Evolutionary conservation across 768 basidiomycete species (phyloP), one percentile per base, ranked within the genome.

Genomic region (Termitomyces sp.): DNA sequence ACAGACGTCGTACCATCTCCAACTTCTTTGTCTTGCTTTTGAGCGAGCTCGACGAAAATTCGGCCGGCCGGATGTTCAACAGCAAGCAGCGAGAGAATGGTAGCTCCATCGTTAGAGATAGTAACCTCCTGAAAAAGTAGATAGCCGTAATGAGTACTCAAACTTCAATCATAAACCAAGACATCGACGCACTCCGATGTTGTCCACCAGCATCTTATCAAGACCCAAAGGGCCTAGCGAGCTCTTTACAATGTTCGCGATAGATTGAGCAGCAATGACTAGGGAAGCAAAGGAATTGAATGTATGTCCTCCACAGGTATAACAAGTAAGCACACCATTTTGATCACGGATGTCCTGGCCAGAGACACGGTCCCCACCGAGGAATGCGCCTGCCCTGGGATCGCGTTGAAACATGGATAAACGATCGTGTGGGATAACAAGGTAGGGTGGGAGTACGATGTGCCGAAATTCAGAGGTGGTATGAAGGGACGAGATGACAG

Each of bases 1-100:
- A 99, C 97, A 29, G 95, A 98, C 3, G 97, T 99, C 8, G 97
- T 99, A 14, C 97, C 97, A 77, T 99, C 97, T 42, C 97, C 97
- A 10, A 99, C 97, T 76, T 99, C 97, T 73, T 96, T 97, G 75
- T 99, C 97, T 76, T 98, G 96, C 70, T 98, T 98, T 76, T 98
- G 96, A 2, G 97, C 95, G 49, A 99, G 91, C 75, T 98, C 95
- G 51, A 98, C 96, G 66, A 99, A 94, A 64, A 99, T 95, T 65
- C 93, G 89, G 25, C 95, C 97, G 4, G 97, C 97, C 32, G 97
- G 97, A 71, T 98, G 94, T 69, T 97, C 94, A 49, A 99, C 96
- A 15, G 94, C 87, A 45, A 98, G 81, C 20, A 98, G 82, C 29
- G 92, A 89, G 43, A 99, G 86, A 68, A 99, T 99, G n/a, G 97